A percentile compares a stretch with the other conserved stretches of the same genome.
Evolutionary conservation across 176 grass and related monocot species (phyloP).

Genomic region (Zea luxurians): DNA sequence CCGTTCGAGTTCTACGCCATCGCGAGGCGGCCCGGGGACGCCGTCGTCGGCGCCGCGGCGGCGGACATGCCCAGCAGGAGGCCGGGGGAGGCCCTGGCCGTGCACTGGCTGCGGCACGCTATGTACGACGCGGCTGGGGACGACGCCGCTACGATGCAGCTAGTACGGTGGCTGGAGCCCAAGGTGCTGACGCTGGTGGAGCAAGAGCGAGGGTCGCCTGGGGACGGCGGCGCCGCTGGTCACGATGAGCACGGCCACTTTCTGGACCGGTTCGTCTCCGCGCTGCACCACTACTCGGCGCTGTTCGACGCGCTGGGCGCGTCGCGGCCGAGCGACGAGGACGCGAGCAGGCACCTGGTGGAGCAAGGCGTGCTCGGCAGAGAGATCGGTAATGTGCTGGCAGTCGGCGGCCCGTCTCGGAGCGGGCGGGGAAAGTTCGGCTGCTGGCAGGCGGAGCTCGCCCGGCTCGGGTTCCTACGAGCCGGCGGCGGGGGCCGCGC

Average conservation of each 20-base stretch:
- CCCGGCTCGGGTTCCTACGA: constrained; percentile 44
- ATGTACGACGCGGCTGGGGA: constrained; percentile 57
- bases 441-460: constrained; percentile 51
- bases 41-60: constrained; percentile 12
- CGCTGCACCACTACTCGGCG: constrained; percentile 59
- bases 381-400: constrained; percentile 61
- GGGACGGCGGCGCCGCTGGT: neutral
- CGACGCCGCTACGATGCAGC: constrained; percentile 41
- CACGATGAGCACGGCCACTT: constrained; percentile 33
- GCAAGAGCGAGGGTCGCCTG: constrained; percentile 36
- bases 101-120: constrained; percentile 60
- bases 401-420: constrained; percentile 49
- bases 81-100: constrained; percentile 49
- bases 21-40: constrained; percentile 43
- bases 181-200: constrained; percentile 58
- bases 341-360: constrained; percentile 56
- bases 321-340: constrained; percentile 35
- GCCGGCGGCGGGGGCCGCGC: constrained; percentile 35
- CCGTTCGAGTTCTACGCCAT: constrained; percentile 63
- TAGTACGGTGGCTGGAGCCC: constrained; percentile 50
- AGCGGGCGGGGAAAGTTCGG: constrained; percentile 36
- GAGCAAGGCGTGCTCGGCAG: constrained; percentile 48
- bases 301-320: constrained; percentile 58
- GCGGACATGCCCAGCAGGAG: constrained; percentile 20
- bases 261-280: constrained; percentile 56